Evolutionary conservation across 2,329 filamentous ascomycete genomes (phyloP).

Genomic region (Curvularia sp.): DNA sequence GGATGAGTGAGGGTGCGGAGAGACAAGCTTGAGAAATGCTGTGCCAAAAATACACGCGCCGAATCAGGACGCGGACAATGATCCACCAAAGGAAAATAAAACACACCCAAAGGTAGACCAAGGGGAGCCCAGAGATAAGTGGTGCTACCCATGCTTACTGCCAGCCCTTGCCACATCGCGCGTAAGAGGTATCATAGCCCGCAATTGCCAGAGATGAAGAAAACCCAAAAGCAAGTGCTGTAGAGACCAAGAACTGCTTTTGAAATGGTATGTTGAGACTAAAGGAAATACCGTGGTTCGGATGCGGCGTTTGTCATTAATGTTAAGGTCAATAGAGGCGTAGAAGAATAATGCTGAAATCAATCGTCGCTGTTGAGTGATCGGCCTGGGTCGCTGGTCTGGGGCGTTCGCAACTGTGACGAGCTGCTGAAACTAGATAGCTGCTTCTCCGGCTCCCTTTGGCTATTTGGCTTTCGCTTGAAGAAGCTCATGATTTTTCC

Average conservation of each 20-base stretch:
- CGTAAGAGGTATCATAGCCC: constrained; percentile 27
- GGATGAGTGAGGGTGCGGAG: constrained; percentile 14
- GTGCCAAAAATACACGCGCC: constrained; percentile 10
- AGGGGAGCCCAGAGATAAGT: constrained; percentile 21
- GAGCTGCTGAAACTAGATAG: constrained; percentile 47
- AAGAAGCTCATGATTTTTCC: constrained; percentile 49
- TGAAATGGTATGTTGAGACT: constrained; percentile 23
- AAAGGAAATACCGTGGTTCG: constrained; percentile 30
- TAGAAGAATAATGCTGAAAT: constrained; percentile 19
- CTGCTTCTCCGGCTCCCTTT: constrained; percentile 43
- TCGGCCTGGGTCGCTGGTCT: constrained; percentile 45
- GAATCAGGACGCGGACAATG: constrained; percentile 13
- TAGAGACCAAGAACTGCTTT: constrained; percentile 29
- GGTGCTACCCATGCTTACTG: constrained; percentile 25
- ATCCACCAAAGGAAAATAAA: constrained; percentile 9
- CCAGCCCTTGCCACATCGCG: constrained; percentile 34
- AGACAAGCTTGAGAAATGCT: constrained; percentile 6
- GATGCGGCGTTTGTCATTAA: constrained; percentile 29
- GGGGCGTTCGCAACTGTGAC: constrained; percentile 44
- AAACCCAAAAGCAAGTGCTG: constrained; percentile 22
- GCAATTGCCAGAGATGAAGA: constrained; percentile 20
- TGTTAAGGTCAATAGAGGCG: constrained; percentile 16
- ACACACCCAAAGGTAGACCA: constrained; percentile 28
- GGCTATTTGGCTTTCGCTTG: constrained; percentile 42
- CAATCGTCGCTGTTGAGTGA: constrained; percentile 47